These are phyloP conservation scores for Zasmidium angulare DNA, from an alignment of 2,329 filamentous ascomycete species.

Conservation along the genomic window DNA sequence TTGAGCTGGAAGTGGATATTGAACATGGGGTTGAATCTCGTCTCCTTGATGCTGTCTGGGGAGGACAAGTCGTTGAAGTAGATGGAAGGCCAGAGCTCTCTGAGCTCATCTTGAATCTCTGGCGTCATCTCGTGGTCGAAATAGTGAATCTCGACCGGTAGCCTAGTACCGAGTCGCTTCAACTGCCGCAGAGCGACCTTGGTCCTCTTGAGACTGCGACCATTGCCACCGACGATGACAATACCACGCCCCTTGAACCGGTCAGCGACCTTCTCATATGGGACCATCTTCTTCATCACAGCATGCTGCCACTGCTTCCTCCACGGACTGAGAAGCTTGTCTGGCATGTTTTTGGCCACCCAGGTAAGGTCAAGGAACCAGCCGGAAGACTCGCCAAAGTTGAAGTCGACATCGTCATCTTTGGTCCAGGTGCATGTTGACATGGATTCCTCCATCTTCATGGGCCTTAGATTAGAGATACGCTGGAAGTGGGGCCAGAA, in stretches of 20 bases:
- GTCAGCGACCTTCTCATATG: slow-evolving; percentile 18
- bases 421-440: slow-evolving; percentile 4
- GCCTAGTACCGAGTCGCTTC: slow-evolving; percentile 16
- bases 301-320: not conserved
- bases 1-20: slow-evolving; percentile 33
- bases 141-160: slow-evolving; percentile 36
- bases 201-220: slow-evolving; percentile 26
- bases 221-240: slow-evolving; percentile 34
- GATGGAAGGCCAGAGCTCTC: slow-evolving; percentile 21
- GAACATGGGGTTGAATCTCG: slow-evolving; percentile 16
- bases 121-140: slow-evolving; percentile 31
- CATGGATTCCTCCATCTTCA: slow-evolving; percentile 8
- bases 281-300: slow-evolving; percentile 13
- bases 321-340: not conserved
- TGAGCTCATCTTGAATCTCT: slow-evolving; percentile 18
- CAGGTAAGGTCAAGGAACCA: not conserved
- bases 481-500: slow-evolving; percentile 5
- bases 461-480: not conserved
- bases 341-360: not conserved
- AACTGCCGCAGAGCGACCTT: slow-evolving; percentile 20
- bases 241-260: slow-evolving; percentile 33
- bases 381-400: not conserved
- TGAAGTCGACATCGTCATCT: slow-evolving; percentile 3
- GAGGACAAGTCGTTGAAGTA: slow-evolving; percentile 33
- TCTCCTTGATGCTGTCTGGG: slow-evolving; percentile 22